Base-by-base conservation (phyloP, 2,329 filamentous ascomycete genomes). In the Penicillium capsulatum region DNA sequence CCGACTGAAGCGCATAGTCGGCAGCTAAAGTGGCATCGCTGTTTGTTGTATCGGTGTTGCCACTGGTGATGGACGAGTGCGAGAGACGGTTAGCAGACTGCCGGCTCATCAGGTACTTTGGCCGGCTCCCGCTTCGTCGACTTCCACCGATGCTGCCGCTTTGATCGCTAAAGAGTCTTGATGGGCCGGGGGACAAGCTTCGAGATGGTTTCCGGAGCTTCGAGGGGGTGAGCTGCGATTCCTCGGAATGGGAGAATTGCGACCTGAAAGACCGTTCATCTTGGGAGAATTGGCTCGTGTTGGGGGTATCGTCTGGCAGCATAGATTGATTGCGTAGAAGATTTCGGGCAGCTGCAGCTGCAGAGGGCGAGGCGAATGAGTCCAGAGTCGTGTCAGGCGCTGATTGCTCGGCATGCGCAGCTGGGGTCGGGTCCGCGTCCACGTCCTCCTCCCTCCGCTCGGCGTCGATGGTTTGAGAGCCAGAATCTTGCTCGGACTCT, bases 1-100 rank as follows among this genome's bases (percentile, higher is more conserved):
- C 88, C 2, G 86, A 86, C 55, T 94, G 86, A 24, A 94, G 70
- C 16, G 86, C 85, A 64, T 84, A 92, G 61, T 95, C 89, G 7
- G 81, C 80, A 5, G 84, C 83, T 13, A 87, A 70, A 4, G 85
- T 89, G 3, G 75, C 76, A 49, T 94, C 88, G 57, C 83, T 91
- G 29, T 59, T 55, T n/a, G 79, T 79, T 7, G 69, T 72, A 45
- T 86, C 83, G 24, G 72, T 76, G 30, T 75, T 79, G 16, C 63
- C 67, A 36, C 74, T 75, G 5, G 73, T 69, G 30, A 73, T 58
- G 0, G 77, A 80, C 2, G 78, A 80, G 10, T 71, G 67, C 2
- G 77, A 80, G n/a, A 78, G 75, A 17, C 76, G 72, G 52, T 80
- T 71, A 42, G 75, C 75, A 2, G 73, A 73, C 52, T 77, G 71